Evolutionary conservation across 257 asterid genomes (phyloP).

Genomic region (Mitragyna speciosa): DNA sequence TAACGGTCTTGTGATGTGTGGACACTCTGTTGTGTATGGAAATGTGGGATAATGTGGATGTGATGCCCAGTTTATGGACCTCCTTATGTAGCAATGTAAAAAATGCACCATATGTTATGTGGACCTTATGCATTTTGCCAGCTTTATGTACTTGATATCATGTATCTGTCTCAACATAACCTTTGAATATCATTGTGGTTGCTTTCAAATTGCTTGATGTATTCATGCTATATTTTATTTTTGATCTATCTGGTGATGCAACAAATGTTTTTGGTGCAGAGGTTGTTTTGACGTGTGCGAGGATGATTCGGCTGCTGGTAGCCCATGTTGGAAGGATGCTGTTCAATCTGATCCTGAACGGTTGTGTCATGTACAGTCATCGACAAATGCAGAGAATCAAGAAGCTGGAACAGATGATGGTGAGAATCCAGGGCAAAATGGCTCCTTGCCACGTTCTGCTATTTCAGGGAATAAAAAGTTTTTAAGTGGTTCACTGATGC

Average conservation of each 20-base stretch:
- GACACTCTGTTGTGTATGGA: not conserved
- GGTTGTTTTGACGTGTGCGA: constrained; percentile 89
- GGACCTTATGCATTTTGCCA: not conserved
- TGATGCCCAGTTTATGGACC: not conserved
- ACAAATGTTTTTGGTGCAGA: constrained; percentile 48
- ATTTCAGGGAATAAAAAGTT: constrained; percentile 43
- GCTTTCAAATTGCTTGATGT: not conserved
- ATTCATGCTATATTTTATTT: not conserved
- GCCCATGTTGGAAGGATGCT: constrained; percentile 69
- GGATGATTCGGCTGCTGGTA: constrained; percentile 59
- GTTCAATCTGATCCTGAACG: constrained; percentile 53
- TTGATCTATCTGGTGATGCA: constrained; percentile 3
- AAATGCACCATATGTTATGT: not conserved
- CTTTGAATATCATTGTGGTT: not conserved
- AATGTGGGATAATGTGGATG: not conserved
- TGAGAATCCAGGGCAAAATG: constrained; percentile 46
- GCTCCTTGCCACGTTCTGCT: constrained; percentile 44
- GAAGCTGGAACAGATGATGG: constrained; percentile 47
- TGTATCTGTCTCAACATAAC: not conserved
- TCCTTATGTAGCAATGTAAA: not conserved
- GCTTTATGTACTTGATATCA: not conserved
- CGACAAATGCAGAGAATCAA: constrained; percentile 35
- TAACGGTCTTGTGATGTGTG: not conserved
- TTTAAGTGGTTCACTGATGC: constrained; percentile 61
- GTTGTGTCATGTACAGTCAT: constrained; percentile 38